phyloP scores from a whole-genome alignment of 441 rosid species.

The Euphorbia celastroides region DNA sequence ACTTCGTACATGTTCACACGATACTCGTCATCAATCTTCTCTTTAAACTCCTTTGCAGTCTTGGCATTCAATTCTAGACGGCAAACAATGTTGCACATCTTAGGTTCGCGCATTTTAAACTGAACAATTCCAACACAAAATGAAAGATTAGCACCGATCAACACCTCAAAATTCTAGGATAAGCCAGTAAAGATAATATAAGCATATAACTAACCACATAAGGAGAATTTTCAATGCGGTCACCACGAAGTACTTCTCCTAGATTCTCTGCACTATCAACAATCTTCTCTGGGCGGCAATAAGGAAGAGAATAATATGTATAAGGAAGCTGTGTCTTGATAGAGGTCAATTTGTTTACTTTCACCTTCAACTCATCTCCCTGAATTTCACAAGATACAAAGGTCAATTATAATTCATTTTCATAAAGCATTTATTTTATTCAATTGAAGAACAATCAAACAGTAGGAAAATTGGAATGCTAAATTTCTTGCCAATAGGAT shows the following conservation, averaged over 20 bases:
- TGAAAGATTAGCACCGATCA: not conserved
- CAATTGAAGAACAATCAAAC: not conserved
- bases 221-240: conserved; percentile 92
- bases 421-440: not conserved
- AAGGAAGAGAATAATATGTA: conserved; percentile 72
- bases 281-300: conserved; percentile 56
- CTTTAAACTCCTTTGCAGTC: conserved; percentile 61
- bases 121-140: conserved; percentile 28
- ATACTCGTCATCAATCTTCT: conserved; percentile 83
- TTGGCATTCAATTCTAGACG: conserved; percentile 51
- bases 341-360: conserved; percentile 90
- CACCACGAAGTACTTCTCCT: conserved; percentile 97
- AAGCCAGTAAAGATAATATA: conserved; percentile 4
- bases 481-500: not conserved
- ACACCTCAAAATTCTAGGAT: not conserved
- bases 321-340: conserved; percentile 94
- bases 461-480: not conserved
- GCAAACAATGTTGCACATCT: conserved; percentile 69
- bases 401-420: not conserved
- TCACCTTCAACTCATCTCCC: conserved; percentile 83
- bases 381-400: conserved; percentile 22
- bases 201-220: conserved; percentile 52
- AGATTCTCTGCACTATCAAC: conserved; percentile 94
- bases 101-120: conserved; percentile 91
- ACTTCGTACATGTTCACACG: conserved; percentile 76